These are phyloP conservation scores for Phytophthora boehmeriae DNA, from an alignment of 352 stramenopile species.

Conservation along the genomic window DNA sequence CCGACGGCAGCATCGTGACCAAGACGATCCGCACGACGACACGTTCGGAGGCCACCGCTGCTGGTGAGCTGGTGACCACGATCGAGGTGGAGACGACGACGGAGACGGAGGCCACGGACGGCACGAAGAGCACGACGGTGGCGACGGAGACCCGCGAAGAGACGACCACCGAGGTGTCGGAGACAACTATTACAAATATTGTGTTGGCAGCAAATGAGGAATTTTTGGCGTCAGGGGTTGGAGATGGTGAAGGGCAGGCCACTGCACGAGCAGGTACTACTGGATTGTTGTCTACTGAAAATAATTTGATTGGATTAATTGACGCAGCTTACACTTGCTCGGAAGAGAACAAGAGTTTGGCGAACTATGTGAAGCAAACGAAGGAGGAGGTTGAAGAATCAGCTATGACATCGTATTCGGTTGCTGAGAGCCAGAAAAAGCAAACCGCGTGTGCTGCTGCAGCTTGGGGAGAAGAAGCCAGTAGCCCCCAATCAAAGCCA, in stretches of 20 bases:
- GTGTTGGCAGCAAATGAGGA: too few relatives aligned
- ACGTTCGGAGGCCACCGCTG: not conserved
- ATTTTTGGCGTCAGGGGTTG: too few relatives aligned
- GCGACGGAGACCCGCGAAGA: slow-evolving; percentile 11
- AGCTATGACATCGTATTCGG: not conserved
- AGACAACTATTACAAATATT: not conserved
- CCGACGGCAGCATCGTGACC: too few relatives aligned
- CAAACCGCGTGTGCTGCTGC: slow-evolving; percentile 13
- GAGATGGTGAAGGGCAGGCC: too few relatives aligned
- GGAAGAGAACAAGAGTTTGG: not conserved
- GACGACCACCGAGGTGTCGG: slow-evolving; percentile 1
- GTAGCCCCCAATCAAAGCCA: slow-evolving; percentile 1
- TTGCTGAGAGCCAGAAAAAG: slow-evolving; percentile 5
- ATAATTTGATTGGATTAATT: too few relatives aligned
- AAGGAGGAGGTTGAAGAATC: not conserved
- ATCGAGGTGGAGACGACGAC: slow-evolving; percentile 21
- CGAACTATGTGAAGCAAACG: slow-evolving; percentile 2
- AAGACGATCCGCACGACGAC: slow-evolving; percentile 20
- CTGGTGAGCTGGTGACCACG: slow-evolving; percentile 8
- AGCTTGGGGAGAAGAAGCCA: slow-evolving; percentile 26
- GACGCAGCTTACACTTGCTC: too few relatives aligned
- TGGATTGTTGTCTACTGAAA: too few relatives aligned
- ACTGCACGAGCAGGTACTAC: too few relatives aligned
- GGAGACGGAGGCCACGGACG: slow-evolving; percentile 13
- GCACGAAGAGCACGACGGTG: slow-evolving; percentile 10